Conservation (phyloP, 1,139 yeast species). For the Lodderomyces oxycetoniae region DNA sequence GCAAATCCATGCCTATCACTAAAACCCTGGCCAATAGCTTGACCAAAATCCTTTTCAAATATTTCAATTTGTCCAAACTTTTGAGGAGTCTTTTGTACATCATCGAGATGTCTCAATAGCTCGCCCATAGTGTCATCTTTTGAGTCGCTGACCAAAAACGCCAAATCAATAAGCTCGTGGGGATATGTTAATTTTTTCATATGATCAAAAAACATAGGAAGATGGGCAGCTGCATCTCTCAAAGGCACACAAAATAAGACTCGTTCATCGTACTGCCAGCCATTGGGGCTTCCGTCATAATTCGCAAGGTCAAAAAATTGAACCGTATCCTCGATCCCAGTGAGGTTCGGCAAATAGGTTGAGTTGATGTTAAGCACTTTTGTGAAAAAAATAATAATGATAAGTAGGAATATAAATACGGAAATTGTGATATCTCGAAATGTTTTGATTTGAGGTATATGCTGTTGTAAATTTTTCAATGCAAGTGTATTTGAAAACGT, state of each 20-base stretch:
- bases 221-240: conserved; percentile 58
- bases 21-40: conserved; percentile 48
- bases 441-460: not conserved
- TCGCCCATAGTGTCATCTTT: conserved; percentile 54
- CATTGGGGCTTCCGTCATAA: conserved; percentile 41
- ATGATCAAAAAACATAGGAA: conserved; percentile 58
- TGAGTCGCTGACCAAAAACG: conserved; percentile 55
- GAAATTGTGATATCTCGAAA: conserved; percentile 2
- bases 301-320: conserved; percentile 44
- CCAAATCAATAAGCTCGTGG: conserved; percentile 52
- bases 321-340: conserved; percentile 22
- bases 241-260: conserved; percentile 56
- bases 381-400: not conserved
- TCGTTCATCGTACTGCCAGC: conserved; percentile 53
- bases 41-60: conserved; percentile 51
- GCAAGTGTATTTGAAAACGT: too few species aligned
- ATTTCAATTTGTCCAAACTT: conserved; percentile 55
- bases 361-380: not conserved
- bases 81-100: conserved; percentile 40
- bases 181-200: conserved; percentile 56
- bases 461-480: not conserved
- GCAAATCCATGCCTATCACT: conserved; percentile 52
- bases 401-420: not conserved
- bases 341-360: conserved; percentile 24
- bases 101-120: conserved; percentile 37